Evolutionary conservation across 345 rosid genomes (phyloP).

Genomic region (Salix dunnii): DNA sequence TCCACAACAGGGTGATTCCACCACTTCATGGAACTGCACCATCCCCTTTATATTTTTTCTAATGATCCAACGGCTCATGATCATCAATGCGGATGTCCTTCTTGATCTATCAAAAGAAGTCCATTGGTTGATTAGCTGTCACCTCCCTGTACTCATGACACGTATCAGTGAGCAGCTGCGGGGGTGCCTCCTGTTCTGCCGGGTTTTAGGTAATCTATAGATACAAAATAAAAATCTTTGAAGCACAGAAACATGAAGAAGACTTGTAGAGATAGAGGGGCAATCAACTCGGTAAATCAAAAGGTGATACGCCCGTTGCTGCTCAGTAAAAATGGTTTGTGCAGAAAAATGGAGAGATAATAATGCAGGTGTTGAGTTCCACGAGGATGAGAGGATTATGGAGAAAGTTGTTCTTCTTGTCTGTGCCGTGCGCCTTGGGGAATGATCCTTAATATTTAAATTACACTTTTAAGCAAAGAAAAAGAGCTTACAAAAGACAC

Average conservation of each 20-base stretch:
- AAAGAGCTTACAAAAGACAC: neutral
- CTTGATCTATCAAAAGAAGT: neutral
- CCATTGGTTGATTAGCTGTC: neutral
- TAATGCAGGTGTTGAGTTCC: constrained; percentile 8
- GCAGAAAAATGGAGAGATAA: neutral
- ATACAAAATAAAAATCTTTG: no score
- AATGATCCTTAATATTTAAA: neutral
- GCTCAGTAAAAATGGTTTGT: neutral
- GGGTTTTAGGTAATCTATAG: no score
- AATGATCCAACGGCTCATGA: constrained; percentile 14
- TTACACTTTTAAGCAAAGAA: neutral
- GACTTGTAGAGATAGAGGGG: no score
- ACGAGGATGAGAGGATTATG: constrained; percentile 34
- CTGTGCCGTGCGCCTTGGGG: constrained; percentile 27
- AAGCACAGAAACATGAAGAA: neutral
- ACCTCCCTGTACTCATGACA: neutral
- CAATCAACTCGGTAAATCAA: neutral
- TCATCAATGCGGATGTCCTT: constrained; percentile 14
- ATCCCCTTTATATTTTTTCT: neutral
- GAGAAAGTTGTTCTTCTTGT: constrained; percentile 31
- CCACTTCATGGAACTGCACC: neutral
- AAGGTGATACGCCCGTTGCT: no score
- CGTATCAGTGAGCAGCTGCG: neutral
- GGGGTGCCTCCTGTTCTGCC: neutral
- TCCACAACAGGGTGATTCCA: neutral